Percentiles rank a stretch among this genome's conserved stretches.
Evolutionary conservation across 768 basidiomycete genomes (phyloP).

Genomic region (Russula brevipes): DNA sequence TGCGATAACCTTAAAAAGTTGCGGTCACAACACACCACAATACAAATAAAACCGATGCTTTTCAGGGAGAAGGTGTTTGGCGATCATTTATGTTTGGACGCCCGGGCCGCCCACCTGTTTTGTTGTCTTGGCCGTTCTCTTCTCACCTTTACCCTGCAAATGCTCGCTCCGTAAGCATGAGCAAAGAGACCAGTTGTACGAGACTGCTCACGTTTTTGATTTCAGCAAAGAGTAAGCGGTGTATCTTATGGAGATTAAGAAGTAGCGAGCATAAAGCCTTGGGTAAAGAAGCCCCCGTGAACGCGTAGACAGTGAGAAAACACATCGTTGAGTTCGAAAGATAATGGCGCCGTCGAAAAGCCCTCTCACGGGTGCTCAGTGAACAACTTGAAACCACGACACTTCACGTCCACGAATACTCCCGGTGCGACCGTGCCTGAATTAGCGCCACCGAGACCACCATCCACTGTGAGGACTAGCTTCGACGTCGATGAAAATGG

Average conservation of each 20-base stretch:
- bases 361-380: neutral
- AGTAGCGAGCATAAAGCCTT: neutral
- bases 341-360: neutral
- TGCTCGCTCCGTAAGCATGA: neutral
- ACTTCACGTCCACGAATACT: neutral
- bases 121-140: neutral
- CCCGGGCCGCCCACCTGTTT: neutral
- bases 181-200: neutral
- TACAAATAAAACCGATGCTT: no score
- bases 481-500: neutral
- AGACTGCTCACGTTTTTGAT: neutral
- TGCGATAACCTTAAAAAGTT: conserved; percentile 4
- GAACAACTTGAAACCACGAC: neutral
- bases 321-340: neutral
- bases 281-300: neutral
- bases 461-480: neutral
- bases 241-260: neutral
- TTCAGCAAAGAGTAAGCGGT: neutral
- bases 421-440: conserved; percentile 2
- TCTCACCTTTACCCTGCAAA: neutral
- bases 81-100: neutral
- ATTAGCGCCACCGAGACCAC: neutral
- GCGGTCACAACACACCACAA: neutral
- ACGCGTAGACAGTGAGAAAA: neutral
- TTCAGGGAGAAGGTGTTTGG: neutral